These are phyloP conservation scores for Diaporthe batatas DNA, from an alignment of 2,329 filamentous ascomycete genomes.

Conservation along the genomic window DNA sequence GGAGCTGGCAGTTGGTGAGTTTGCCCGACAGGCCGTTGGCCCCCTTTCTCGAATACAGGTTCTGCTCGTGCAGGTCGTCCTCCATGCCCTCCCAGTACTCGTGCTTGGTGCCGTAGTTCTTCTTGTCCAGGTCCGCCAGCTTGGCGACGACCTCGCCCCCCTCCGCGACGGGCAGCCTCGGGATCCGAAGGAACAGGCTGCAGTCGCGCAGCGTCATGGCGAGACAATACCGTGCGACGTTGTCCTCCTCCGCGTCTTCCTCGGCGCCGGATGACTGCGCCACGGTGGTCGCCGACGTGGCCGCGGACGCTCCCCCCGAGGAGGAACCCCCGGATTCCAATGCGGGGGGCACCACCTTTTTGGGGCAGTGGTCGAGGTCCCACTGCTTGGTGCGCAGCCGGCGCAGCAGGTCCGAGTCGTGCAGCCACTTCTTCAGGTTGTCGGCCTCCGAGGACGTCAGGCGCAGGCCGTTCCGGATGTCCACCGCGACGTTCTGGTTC, in stretches of 20 bases:
- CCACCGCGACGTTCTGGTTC: constrained; percentile 44
- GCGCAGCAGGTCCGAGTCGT: constrained; percentile 54
- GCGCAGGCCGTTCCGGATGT: constrained; percentile 43
- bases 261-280: no score
- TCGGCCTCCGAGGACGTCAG: constrained; percentile 36
- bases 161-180: constrained; percentile 45
- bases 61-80: constrained; percentile 71
- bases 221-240: constrained; percentile 62
- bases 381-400: constrained; percentile 53
- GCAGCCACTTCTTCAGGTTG: constrained; percentile 50
- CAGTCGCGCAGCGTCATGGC: constrained; percentile 88
- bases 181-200: constrained; percentile 77
- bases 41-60: constrained; percentile 69
- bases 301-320: not conserved
- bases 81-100: constrained; percentile 78
- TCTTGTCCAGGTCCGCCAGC: constrained; percentile 83
- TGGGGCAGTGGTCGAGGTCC: constrained; percentile 55
- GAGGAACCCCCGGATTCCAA: constrained; percentile 35
- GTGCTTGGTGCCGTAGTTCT: constrained; percentile 75
- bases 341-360: constrained; percentile 52
- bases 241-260: constrained; percentile 52
- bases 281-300: constrained; percentile 42
- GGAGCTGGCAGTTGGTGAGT: constrained; percentile 39
- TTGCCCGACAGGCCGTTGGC: constrained; percentile 13
- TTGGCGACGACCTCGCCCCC: constrained; percentile 63